phyloP scores from a whole-genome alignment of 371 early-diverging fungal species.

The Rhizopus delemar region DNA sequence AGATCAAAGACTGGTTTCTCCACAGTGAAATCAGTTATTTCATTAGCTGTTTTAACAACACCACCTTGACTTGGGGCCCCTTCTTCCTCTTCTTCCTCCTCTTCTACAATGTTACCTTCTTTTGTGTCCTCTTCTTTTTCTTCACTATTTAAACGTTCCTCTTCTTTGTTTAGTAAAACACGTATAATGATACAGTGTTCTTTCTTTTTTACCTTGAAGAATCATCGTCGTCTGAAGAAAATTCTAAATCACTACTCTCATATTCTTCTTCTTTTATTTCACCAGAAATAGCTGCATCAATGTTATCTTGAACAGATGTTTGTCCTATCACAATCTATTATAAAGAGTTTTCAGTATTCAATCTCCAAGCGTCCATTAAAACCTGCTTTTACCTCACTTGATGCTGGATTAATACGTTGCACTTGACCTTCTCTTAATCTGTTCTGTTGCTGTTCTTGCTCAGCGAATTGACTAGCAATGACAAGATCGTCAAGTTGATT shows the following conservation, averaged over 20 bases:
- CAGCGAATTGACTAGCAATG: slow-evolving; percentile 11
- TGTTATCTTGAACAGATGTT: slow-evolving; percentile 7
- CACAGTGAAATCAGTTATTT: slow-evolving; percentile 56
- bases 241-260: slow-evolving; percentile 40
- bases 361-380: too few species aligned
- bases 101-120: not conserved
- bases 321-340: slow-evolving; percentile 1
- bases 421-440: not conserved
- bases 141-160: slow-evolving; percentile 13
- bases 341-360: not conserved
- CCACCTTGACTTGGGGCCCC: slow-evolving; percentile 15
- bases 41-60: slow-evolving; percentile 54
- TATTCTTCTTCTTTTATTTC: slow-evolving; percentile 23
- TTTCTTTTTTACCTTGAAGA: not conserved
- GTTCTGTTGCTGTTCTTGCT: slow-evolving; percentile 5
- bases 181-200: not conserved
- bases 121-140: slow-evolving; percentile 17
- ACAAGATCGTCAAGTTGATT: slow-evolving; percentile 13
- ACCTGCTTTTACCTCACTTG: not conserved
- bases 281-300: slow-evolving; percentile 38
- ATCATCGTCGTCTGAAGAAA: slow-evolving; percentile 22
- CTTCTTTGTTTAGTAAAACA: not conserved
- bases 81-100: slow-evolving; percentile 21
- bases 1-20: slow-evolving; percentile 65
- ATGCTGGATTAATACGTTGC: not conserved